phyloP scores from a whole-genome alignment of 2,329 filamentous ascomycete species.

The Penicillium brasilianum region DNA sequence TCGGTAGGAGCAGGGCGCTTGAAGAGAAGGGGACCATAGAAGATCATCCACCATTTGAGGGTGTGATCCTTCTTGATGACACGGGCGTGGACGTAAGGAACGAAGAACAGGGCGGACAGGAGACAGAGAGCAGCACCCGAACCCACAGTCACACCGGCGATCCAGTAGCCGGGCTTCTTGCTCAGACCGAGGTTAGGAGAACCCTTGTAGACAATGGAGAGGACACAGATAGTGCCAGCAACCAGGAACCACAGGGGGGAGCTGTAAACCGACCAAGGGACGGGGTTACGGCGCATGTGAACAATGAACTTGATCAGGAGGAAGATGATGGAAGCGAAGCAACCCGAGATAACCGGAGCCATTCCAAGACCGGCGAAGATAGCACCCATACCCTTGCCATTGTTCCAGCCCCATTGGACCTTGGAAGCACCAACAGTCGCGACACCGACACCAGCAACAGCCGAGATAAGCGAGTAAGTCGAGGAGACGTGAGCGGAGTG shows the following conservation, averaged over 20 bases:
- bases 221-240: conserved; percentile 73
- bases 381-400: conserved; percentile 69
- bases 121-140: conserved; percentile 64
- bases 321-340: conserved; percentile 72
- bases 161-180: conserved; percentile 67
- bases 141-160: conserved; percentile 69
- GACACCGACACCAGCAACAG: conserved; percentile 71
- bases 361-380: conserved; percentile 69
- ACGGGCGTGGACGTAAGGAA: conserved; percentile 70
- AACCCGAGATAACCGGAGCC: conserved; percentile 69
- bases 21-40: conserved; percentile 69
- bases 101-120: conserved; percentile 71
- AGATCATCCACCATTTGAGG: conserved; percentile 66
- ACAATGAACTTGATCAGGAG: conserved; percentile 74
- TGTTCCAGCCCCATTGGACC: conserved; percentile 73
- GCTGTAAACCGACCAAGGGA: conserved; percentile 73
- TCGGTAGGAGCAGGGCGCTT: conserved; percentile 61
- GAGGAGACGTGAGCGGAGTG: conserved; percentile 76
- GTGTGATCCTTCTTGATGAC: conserved; percentile 71
- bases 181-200: conserved; percentile 69
- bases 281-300: conserved; percentile 71
- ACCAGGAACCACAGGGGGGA: conserved; percentile 80
- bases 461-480: conserved; percentile 72
- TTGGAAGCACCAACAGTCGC: conserved; percentile 65
- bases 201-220: conserved; percentile 82